Evolutionary conservation across 441 rosid genomes (phyloP).

Genomic region (Gossypium davidsonii): DNA sequence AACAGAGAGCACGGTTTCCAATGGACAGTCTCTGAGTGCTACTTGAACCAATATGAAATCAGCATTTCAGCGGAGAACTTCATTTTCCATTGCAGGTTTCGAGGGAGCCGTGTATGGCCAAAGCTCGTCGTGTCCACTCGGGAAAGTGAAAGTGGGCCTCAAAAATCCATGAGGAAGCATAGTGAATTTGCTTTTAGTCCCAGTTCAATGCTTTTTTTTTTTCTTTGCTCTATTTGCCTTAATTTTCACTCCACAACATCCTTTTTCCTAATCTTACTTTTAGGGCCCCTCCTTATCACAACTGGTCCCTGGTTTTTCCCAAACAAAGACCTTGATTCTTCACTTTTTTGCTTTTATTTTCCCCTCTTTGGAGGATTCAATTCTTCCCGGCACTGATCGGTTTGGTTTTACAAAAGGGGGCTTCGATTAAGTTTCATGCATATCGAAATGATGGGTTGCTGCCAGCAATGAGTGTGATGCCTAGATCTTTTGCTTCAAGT

Average conservation of each 20-base stretch:
- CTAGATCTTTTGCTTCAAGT: too few species aligned
- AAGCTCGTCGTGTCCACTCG: conserved; percentile 4
- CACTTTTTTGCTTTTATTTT: too few species aligned
- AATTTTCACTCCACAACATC: not conserved
- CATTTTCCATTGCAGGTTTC: not conserved
- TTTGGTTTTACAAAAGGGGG: too few species aligned
- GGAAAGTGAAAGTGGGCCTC: conserved; percentile 10
- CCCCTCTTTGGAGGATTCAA: too few species aligned
- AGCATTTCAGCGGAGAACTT: not conserved
- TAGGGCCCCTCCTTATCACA: not conserved
- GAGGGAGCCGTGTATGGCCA: not conserved
- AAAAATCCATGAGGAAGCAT: not conserved
- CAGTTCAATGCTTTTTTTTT: too few species aligned
- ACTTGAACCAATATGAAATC: not conserved
- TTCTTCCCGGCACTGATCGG: too few species aligned
- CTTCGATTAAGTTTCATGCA: not conserved
- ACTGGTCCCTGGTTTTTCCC: not conserved
- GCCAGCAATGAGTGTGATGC: not conserved
- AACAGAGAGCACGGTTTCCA: not conserved
- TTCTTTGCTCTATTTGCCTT: not conserved
- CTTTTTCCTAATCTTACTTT: not conserved
- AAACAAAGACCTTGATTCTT: not conserved
- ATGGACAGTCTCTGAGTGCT: conserved; percentile 10
- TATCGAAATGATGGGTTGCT: not conserved
- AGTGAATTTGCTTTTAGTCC: not conserved